Evolutionary conservation across 108 stramenopile genomes (phyloP).

Genomic region (Aureococcus anophagefferens): DNA sequence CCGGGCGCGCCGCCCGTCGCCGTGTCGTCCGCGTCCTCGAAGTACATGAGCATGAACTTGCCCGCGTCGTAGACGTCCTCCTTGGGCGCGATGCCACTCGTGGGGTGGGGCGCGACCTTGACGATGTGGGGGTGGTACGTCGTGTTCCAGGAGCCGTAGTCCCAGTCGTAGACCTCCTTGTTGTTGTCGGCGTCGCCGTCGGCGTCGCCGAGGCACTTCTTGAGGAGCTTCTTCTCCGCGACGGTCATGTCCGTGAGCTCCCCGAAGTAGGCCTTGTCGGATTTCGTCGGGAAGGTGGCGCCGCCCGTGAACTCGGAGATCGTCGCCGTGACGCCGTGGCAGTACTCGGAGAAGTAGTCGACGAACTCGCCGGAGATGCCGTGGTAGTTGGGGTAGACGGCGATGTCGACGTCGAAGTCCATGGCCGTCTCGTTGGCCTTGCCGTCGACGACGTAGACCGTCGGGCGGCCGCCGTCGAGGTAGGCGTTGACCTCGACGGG

Average conservation of each 20-base stretch:
- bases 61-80: slow-evolving; percentile 36
- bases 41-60: slow-evolving; percentile 49
- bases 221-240: slow-evolving; percentile 36
- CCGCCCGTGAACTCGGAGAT: slow-evolving; percentile 32
- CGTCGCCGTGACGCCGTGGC: slow-evolving; percentile 41
- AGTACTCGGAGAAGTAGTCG: slow-evolving; percentile 49
- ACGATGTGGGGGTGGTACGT: slow-evolving; percentile 41
- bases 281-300: slow-evolving; percentile 15
- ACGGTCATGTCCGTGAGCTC: slow-evolving; percentile 29
- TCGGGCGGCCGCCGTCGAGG: slow-evolving; percentile 42
- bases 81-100: slow-evolving; percentile 17
- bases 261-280: no score
- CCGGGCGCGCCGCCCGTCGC: slow-evolving; percentile 39
- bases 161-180: slow-evolving; percentile 56
- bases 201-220: slow-evolving; percentile 54
- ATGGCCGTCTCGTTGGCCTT: slow-evolving; percentile 3
- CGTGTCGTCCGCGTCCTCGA: slow-evolving; percentile 22
- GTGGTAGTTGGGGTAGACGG: slow-evolving; percentile 25
- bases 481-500: slow-evolving; percentile 36
- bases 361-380: slow-evolving; percentile 43
- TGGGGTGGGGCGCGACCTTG: slow-evolving; percentile 44
- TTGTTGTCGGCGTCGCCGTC: slow-evolving; percentile 52
- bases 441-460: slow-evolving; percentile 25
- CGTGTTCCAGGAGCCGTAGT: slow-evolving; percentile 32
- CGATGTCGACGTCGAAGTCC: neutral